These are phyloP conservation scores for Alternaria brassicae DNA, from an alignment of 2,329 filamentous ascomycete species.

Conservation along the genomic window DNA sequence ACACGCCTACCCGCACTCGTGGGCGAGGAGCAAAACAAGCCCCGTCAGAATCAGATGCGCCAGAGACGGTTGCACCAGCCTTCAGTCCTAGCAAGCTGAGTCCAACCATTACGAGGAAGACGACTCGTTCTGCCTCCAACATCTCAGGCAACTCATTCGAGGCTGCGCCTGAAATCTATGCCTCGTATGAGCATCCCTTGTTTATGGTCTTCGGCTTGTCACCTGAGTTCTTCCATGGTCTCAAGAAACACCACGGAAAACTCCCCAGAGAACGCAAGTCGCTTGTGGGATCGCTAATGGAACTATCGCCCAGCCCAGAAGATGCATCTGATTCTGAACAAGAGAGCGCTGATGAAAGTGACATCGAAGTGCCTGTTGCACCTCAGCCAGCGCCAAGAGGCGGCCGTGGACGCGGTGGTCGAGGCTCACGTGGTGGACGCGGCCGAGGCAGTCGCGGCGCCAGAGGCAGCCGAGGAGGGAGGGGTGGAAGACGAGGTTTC, in stretches of 20 bases:
- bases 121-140: slow-evolving; percentile 47
- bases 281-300: slow-evolving; percentile 20
- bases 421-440: slow-evolving; percentile 40
- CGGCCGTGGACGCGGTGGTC: slow-evolving; percentile 36
- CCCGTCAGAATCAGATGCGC: slow-evolving; percentile 36
- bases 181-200: slow-evolving; percentile 41
- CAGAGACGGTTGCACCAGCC: slow-evolving; percentile 35
- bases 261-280: slow-evolving; percentile 34
- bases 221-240: slow-evolving; percentile 41
- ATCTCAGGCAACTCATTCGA: slow-evolving; percentile 44
- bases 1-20: slow-evolving; percentile 44
- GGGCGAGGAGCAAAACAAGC: slow-evolving; percentile 43
- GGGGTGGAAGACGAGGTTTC: slow-evolving; percentile 30
- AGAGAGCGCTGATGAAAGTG: slow-evolving; percentile 35
- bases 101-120: slow-evolving; percentile 40
- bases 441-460: slow-evolving; percentile 39
- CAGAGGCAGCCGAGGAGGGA: slow-evolving; percentile 39
- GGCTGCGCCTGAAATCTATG: slow-evolving; percentile 38
- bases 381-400: slow-evolving; percentile 32
- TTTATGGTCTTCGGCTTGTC: slow-evolving; percentile 47
- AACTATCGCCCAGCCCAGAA: slow-evolving; percentile 24
- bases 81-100: slow-evolving; percentile 35
- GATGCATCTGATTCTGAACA: slow-evolving; percentile 30
- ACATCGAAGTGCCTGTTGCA: slow-evolving; percentile 27
- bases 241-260: slow-evolving; percentile 40